These are phyloP conservation scores for Leonotis leonurus DNA, from an alignment of 257 asterid genomes.

Conservation along the genomic window DNA sequence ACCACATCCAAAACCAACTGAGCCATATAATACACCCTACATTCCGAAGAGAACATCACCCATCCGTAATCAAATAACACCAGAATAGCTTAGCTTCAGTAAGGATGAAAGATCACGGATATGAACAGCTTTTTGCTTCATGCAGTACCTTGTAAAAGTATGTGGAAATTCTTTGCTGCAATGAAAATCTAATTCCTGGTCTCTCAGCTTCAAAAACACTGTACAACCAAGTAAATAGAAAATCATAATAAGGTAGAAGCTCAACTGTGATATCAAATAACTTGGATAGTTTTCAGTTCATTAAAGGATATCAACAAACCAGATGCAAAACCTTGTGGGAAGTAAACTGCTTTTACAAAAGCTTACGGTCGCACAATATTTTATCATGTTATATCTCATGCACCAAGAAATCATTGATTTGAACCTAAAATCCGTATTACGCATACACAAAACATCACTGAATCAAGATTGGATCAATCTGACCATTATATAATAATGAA, in stretches of 20 bases:
- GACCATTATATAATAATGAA: too few species aligned
- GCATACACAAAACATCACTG: too few species aligned
- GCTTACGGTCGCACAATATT: too few species aligned
- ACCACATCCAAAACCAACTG: slow-evolving; percentile 95
- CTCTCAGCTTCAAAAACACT: slow-evolving; percentile 94
- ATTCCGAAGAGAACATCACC: slow-evolving; percentile 17
- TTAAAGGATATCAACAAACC: background rate
- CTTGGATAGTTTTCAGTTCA: slow-evolving; percentile 1
- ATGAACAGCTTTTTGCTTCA: background rate
- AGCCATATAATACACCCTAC: slow-evolving; percentile 82
- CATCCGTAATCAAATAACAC: background rate
- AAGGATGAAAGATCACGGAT: background rate
- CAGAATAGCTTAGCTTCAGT: slow-evolving; percentile 7
- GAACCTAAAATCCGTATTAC: too few species aligned
- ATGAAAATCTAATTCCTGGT: slow-evolving; percentile 73
- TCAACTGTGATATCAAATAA: background rate
- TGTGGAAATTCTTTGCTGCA: slow-evolving; percentile 76
- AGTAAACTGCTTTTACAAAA: background rate
- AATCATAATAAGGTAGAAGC: background rate
- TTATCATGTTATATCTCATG: too few species aligned
- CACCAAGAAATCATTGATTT: too few species aligned
- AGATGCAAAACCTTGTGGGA: background rate
- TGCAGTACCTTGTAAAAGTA: slow-evolving; percentile 77
- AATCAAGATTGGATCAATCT: too few species aligned
- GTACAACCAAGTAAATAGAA: slow-evolving; percentile 15